Evolutionary conservation across 495 filamentous ascomycete species (phyloP).

Genomic region (Filosporella fistucella): DNA sequence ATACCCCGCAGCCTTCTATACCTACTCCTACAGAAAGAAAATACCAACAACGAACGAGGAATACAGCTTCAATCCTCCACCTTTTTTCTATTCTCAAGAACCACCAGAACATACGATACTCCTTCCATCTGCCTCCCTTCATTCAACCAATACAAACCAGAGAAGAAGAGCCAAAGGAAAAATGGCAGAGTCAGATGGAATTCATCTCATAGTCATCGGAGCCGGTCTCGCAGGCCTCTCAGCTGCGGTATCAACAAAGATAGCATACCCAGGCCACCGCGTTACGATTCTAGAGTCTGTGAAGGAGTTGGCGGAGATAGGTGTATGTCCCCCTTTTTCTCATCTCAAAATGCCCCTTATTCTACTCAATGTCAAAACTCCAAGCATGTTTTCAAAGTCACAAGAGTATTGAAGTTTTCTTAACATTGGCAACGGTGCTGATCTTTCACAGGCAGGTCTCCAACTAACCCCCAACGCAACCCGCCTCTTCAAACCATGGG

Average conservation of each 20-base stretch:
- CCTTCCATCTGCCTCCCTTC: no score
- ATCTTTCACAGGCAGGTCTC: conserved; percentile 36
- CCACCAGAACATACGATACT: no score
- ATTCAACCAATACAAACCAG: no score
- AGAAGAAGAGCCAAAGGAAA: neutral
- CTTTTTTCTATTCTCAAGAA: no score
- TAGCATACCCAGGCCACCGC: conserved; percentile 23
- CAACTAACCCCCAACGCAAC: conserved; percentile 57
- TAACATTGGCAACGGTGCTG: neutral
- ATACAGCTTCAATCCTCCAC: no score
- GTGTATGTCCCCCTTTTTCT: conserved; percentile 31
- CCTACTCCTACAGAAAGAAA: no score
- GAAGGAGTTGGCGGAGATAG: conserved; percentile 33
- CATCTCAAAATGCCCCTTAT: neutral
- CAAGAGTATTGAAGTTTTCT: no score
- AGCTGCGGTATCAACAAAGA: conserved; percentile 34
- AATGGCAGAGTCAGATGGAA: conserved; percentile 7
- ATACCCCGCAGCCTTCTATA: no score
- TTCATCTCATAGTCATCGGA: conserved; percentile 37
- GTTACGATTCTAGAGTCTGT: conserved; percentile 26
- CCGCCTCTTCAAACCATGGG: conserved; percentile 49
- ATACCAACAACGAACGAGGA: no score
- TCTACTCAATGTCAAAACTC: no score
- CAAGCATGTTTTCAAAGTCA: no score
- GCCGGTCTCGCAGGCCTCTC: conserved; percentile 43